phyloP scores from a whole-genome alignment of 1,139 yeast genomes.

The Pneumocystis sp. region DNA sequence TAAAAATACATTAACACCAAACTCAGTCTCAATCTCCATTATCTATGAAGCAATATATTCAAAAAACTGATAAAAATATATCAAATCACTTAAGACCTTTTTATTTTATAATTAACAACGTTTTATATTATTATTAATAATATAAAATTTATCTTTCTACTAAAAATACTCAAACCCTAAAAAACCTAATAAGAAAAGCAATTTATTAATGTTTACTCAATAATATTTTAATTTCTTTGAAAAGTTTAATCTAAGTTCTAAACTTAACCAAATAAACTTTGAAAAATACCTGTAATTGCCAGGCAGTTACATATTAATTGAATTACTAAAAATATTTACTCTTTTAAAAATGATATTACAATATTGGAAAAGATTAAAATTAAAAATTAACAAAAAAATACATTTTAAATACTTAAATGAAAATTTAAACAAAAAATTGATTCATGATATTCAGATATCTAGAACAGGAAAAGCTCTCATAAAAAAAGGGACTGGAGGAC shows the following conservation, averaged over 20 bases:
- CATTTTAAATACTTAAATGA: neutral
- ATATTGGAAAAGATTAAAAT: neutral
- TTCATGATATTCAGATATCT: conserved; percentile 58
- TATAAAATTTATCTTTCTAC: neutral
- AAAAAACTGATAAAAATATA: neutral
- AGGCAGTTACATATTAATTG: neutral
- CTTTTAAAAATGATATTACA: neutral
- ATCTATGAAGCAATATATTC: neutral
- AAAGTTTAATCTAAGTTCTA: neutral
- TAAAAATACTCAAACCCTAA: neutral
- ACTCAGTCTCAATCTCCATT: neutral
- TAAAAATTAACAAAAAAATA: neutral
- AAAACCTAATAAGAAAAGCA: neutral
- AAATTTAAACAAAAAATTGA: conserved; percentile 18
- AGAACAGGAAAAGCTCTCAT: conserved; percentile 59
- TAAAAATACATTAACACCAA: neutral
- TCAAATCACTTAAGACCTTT: neutral
- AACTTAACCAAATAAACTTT: neutral
- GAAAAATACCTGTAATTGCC: neutral
- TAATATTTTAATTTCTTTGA: neutral
- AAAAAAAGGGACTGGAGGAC: conserved; percentile 61
- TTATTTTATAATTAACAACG: neutral
- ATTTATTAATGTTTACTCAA: neutral
- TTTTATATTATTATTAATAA: neutral
- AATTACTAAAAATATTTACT: neutral